These are phyloP conservation scores for Exophiala bonariae DNA, from an alignment of 2,329 filamentous ascomycete species.

Conservation along the genomic window DNA sequence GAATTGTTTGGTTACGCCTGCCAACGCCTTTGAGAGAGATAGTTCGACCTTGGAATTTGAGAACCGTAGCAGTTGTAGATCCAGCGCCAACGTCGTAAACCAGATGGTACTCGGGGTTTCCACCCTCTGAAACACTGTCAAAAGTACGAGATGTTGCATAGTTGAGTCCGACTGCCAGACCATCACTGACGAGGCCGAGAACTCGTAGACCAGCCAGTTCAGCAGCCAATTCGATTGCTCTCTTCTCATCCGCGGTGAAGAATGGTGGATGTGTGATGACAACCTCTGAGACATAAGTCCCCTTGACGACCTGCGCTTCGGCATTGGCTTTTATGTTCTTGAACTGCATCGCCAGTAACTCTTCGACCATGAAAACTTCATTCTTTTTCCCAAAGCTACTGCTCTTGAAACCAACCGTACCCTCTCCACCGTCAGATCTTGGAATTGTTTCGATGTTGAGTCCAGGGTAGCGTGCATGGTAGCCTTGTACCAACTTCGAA, in stretches of 20 bases:
- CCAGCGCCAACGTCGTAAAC: slow-evolving; percentile 98
- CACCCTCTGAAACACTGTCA: slow-evolving; percentile 77
- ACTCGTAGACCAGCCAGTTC: slow-evolving; percentile 86
- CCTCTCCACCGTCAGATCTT: slow-evolving; percentile 52
- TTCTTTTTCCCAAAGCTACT: slow-evolving; percentile 63
- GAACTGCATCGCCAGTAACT: slow-evolving; percentile 93
- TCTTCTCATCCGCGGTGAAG: slow-evolving; percentile 87
- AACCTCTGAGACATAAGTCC: slow-evolving; percentile 70
- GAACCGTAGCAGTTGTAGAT: slow-evolving; percentile 83
- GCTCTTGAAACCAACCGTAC: slow-evolving; percentile 81
- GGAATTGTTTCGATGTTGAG: slow-evolving; percentile 64
- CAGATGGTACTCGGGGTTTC: slow-evolving; percentile 85
- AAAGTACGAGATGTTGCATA: slow-evolving; percentile 92
- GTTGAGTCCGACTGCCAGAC: slow-evolving; percentile 87
- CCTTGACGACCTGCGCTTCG: slow-evolving; percentile 76
- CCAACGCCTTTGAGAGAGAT: slow-evolving; percentile 87
- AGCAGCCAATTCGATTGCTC: slow-evolving; percentile 79
- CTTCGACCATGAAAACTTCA: slow-evolving; percentile 73
- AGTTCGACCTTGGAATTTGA: slow-evolving; percentile 83
- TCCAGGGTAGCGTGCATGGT: slow-evolving; percentile 74
- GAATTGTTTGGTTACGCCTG: slow-evolving; percentile 92
- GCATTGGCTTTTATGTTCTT: slow-evolving; percentile 90
- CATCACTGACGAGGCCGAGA: slow-evolving; percentile 81
- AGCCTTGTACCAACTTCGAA: slow-evolving; percentile 65
- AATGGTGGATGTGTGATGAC: slow-evolving; percentile 90